Evolutionary conservation across 2,329 filamentous ascomycete species (phyloP).

Genomic region (Ascochyta lentis): DNA sequence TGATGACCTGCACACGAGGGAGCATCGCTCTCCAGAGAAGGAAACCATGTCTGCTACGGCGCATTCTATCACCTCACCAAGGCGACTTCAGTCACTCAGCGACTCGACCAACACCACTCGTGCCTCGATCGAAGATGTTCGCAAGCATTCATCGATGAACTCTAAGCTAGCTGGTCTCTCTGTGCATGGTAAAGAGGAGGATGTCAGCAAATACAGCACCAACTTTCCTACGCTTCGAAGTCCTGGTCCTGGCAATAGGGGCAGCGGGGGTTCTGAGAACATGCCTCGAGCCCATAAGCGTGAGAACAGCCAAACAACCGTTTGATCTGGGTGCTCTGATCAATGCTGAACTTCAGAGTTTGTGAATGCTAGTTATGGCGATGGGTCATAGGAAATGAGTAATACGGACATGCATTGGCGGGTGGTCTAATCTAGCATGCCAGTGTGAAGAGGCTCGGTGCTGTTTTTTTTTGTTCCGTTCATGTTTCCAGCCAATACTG

Average conservation of each 20-base stretch:
- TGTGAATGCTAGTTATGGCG: background rate
- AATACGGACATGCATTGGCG: background rate
- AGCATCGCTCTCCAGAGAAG: slow-evolving; percentile 40
- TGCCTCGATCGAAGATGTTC: background rate
- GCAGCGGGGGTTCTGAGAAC: background rate
- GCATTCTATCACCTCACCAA: slow-evolving; percentile 16
- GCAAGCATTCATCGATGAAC: slow-evolving; percentile 1
- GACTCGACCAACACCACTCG: slow-evolving; percentile 19
- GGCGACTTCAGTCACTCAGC: slow-evolving; percentile 23
- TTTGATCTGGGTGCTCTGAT: background rate
- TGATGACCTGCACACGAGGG: slow-evolving; percentile 37
- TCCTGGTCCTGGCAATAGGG: background rate
- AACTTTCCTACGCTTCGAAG: background rate
- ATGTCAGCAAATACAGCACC: background rate
- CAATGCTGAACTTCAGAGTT: background rate
- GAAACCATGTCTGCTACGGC: background rate
- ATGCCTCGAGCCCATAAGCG: slow-evolving; percentile 11
- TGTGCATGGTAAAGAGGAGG: slow-evolving; percentile 1
- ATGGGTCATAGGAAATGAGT: no score
- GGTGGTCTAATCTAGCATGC: background rate
- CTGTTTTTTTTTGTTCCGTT: background rate
- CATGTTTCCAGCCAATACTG: background rate
- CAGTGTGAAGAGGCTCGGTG: background rate
- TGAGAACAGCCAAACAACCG: slow-evolving; percentile 15
- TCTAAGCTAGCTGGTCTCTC: slow-evolving; percentile 9